Conservation (phyloP, 2,329 filamentous ascomycete species). For the Dendryphion nanum region DNA sequence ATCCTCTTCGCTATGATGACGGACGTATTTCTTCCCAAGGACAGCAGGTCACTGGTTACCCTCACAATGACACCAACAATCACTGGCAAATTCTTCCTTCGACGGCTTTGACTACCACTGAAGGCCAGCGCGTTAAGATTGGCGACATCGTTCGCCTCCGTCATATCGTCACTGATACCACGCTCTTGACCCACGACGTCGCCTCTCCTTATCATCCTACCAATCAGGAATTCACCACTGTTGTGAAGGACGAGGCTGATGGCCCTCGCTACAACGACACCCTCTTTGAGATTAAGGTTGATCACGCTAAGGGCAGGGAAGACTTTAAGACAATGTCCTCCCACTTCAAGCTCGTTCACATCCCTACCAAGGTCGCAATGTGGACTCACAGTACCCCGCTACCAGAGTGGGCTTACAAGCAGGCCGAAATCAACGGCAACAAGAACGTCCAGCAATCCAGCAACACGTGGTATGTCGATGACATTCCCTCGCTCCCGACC, state of each 20-base stretch:
- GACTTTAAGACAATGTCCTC: constrained; percentile 88
- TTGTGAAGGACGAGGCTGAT: constrained; percentile 68
- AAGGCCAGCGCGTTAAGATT: constrained; percentile 70
- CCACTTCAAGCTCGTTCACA: constrained; percentile 94
- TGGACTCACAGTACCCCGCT: constrained; percentile 95
- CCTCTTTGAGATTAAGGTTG: constrained; percentile 87
- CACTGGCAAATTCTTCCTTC: constrained; percentile 89
- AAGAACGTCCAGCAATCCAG: constrained; percentile 88
- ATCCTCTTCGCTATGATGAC: constrained; percentile 94
- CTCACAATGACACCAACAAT: constrained; percentile 98
- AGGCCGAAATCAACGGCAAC: constrained; percentile 99
- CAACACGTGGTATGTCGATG: constrained; percentile 93
- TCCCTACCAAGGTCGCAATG: constrained; percentile 95
- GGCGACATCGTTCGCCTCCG: constrained; percentile 83
- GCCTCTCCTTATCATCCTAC: constrained; percentile 95
- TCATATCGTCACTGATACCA: constrained; percentile 80
- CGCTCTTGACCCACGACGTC: constrained; percentile 92
- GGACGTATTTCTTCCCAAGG: constrained; percentile 94
- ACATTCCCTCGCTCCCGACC: constrained; percentile 74
- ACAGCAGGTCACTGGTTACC: constrained; percentile 97
- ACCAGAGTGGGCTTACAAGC: constrained; percentile 96
- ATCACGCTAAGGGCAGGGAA: constrained; percentile 75
- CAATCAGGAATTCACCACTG: constrained; percentile 97
- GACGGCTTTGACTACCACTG: constrained; percentile 48
- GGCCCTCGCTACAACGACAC: constrained; percentile 81